Evolutionary conservation across 2,329 filamentous ascomycete species (phyloP), one percentile per base, ranked within the genome.

Genomic region (Harringtonia aguacate): DNA sequence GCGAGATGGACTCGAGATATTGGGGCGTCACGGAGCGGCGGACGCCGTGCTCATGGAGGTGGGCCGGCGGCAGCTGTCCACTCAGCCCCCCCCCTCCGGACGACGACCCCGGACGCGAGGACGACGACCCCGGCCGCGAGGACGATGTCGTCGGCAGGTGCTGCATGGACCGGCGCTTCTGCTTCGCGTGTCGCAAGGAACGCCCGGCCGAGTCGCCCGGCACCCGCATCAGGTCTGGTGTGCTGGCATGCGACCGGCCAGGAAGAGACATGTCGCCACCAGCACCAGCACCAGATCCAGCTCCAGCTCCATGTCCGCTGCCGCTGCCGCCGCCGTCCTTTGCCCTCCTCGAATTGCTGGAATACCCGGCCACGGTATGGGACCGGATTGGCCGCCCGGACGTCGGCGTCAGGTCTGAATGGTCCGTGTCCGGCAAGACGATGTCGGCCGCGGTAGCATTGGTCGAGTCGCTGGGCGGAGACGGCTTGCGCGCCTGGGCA

Each of bases 401-500:
- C 24, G 24, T 52, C 65, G 47, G 56, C 59, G n/a, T 43, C 10
- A 33, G 8, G 9, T 30, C 41, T 13, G 28, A 28, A 17, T 39
- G 22, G 6, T 48, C 50, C 6, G 38, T 34, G 28, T 44, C 46
- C 8, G 50, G 47, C 12, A 22, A 13, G 4, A 37, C 37, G 14
- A 35, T 45, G 3, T 34, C 39, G 6, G 47, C 49, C 1, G 53
- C 59, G 41, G 55, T 58, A 18, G 52, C 48, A 30, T 36, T 43
- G 41, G n/a, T 18, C 8, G 72, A 64, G 53, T 85, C 80, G 50
- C 75, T 72, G 9, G 72, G 64, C 6, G 74, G 75, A 50, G 84
- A 74, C 17, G 84, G 84, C 60, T 85, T 86, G 48, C 85, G 73
- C 37, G 86, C 84, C 64, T 92, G 86, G 17, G 85, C 84, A 55